A percentile compares a stretch with the other conserved stretches of the same genome.
Conservation (phyloP, 2,329 filamentous ascomycete species). For the Pyrenochaeta sp. region DNA sequence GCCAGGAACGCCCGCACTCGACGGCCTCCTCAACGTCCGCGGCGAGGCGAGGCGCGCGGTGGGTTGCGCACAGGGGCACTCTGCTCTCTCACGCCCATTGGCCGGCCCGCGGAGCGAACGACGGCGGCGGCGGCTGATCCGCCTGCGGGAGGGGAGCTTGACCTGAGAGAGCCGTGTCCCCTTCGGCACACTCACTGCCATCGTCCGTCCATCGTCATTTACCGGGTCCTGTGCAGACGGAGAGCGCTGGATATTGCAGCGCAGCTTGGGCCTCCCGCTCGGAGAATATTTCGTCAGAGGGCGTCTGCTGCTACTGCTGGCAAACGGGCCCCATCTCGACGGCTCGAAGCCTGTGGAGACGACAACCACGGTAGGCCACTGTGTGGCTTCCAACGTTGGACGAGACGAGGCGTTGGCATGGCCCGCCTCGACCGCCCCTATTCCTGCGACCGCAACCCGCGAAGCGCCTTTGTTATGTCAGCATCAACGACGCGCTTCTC, state of each 20-base stretch:
- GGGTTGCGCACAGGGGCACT: conserved; percentile 19
- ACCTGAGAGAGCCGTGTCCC: conserved; percentile 18
- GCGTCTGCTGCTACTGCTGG: not conserved
- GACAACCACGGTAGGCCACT: not conserved
- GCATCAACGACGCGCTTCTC: conserved; percentile 26
- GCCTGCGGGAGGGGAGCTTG: conserved; percentile 33
- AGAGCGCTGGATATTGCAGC: conserved; percentile 16
- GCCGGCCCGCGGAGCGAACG: conserved; percentile 14
- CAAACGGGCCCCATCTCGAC: not conserved
- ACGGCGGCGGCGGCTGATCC: conserved; percentile 37
- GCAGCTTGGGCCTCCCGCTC: conserved; percentile 24
- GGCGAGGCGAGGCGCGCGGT: conserved; percentile 16
- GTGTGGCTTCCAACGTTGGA: conserved; percentile 13
- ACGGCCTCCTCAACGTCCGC: conserved; percentile 3
- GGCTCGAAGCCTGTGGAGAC: not conserved
- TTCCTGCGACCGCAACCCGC: conserved; percentile 29
- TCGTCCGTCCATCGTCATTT: conserved; percentile 21
- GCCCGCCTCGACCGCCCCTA: conserved; percentile 30
- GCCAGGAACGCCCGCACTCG: conserved; percentile 8
- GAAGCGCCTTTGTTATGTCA: conserved; percentile 28
- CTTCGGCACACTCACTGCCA: conserved; percentile 15
- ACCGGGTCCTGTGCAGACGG: conserved; percentile 28
- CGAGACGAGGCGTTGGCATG: conserved; percentile 23
- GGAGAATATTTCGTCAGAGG: conserved; percentile 20
- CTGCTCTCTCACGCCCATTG: conserved; percentile 21